These are phyloP conservation scores for Trichoderma sp. DNA, from an alignment of 2,329 filamentous ascomycete species.

Conservation along the genomic window DNA sequence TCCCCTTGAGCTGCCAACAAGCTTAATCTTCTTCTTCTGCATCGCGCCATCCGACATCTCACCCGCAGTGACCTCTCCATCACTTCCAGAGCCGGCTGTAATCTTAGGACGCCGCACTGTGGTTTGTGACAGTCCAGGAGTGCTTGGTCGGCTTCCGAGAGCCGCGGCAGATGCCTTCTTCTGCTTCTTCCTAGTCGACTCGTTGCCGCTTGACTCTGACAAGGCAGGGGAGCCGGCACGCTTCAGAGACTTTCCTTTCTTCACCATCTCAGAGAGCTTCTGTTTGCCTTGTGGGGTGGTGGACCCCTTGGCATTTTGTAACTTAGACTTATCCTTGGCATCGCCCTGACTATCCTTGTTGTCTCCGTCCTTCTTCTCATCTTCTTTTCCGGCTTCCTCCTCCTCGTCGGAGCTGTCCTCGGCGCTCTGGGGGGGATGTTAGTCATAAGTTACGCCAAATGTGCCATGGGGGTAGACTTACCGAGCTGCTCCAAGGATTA, in stretches of 20 bases:
- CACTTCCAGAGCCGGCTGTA: conserved; percentile 62
- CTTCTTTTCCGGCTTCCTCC: conserved; percentile 37
- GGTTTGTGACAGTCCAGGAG: conserved; percentile 46
- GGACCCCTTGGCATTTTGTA: conserved; percentile 63
- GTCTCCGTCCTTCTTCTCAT: conserved; percentile 53
- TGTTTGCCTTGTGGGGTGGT: conserved; percentile 54
- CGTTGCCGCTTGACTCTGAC: conserved; percentile 89
- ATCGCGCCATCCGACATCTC: conserved; percentile 60
- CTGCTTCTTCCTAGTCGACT: conserved; percentile 76
- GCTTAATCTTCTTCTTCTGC: conserved; percentile 56
- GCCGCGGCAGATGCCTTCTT: conserved; percentile 59
- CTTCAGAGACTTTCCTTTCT: conserved; percentile 67
- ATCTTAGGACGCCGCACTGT: conserved; percentile 43
- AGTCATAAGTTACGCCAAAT: background rate
- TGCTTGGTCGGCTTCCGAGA: conserved; percentile 53
- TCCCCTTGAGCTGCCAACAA: conserved; percentile 46
- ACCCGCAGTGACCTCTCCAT: conserved; percentile 69
- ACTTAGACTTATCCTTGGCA: conserved; percentile 54
- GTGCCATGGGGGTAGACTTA: conserved; percentile 24
- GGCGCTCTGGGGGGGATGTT: conserved; percentile 43
- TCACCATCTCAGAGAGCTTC: conserved; percentile 37
- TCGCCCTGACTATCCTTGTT: conserved; percentile 56
- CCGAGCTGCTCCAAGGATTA: conserved; percentile 42
- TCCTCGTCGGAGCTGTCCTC: conserved; percentile 42
- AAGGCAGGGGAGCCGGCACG: conserved; percentile 81